Percentiles rank a stretch among this genome's conserved stretches.
Conservation (phyloP, 1,139 yeast species). For the Suhomyces coccinellae region DNA sequence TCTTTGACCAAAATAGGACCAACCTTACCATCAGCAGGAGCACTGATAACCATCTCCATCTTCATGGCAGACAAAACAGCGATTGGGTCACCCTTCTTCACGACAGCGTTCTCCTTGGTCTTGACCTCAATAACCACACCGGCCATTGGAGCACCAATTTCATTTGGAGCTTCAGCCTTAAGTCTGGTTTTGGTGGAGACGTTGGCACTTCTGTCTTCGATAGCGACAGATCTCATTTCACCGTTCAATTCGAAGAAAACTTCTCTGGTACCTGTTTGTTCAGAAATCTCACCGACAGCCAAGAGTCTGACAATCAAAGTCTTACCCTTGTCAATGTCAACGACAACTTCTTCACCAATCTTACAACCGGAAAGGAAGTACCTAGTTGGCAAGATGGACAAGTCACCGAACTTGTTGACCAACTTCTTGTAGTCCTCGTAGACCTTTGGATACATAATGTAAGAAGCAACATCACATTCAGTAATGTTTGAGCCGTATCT, state of each 20-base stretch:
- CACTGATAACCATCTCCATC: slow-evolving; percentile 98
- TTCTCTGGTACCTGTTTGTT: slow-evolving; percentile 87
- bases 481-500: slow-evolving; percentile 62
- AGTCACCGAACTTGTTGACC: slow-evolving; percentile 81
- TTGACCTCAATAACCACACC: slow-evolving; percentile 97
- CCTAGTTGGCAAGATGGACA: slow-evolving; percentile 90
- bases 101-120: slow-evolving; percentile 81
- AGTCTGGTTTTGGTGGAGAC: slow-evolving; percentile 84
- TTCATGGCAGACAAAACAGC: slow-evolving; percentile 98
- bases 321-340: slow-evolving; percentile 94
- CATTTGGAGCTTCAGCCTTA: slow-evolving; percentile 91
- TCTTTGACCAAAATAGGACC: slow-evolving; percentile 75
- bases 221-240: slow-evolving; percentile 93
- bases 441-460: slow-evolving; percentile 97
- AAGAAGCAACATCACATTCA: slow-evolving; percentile 91
- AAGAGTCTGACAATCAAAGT: slow-evolving; percentile 85
- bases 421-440: slow-evolving; percentile 81
- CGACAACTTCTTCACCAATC: slow-evolving; percentile 84
- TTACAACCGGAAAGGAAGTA: slow-evolving; percentile 84
- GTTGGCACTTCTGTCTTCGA: slow-evolving; percentile 83
- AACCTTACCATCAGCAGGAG: slow-evolving; percentile 85
- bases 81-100: slow-evolving; percentile 94
- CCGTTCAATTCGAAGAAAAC: slow-evolving; percentile 98
- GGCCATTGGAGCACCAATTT: slow-evolving; percentile 99
- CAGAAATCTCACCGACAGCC: slow-evolving; percentile 88